Evolutionary conservation across 2,329 filamentous ascomycete species (phyloP).

Genomic region (Xylariomycetidae sp.): DNA sequence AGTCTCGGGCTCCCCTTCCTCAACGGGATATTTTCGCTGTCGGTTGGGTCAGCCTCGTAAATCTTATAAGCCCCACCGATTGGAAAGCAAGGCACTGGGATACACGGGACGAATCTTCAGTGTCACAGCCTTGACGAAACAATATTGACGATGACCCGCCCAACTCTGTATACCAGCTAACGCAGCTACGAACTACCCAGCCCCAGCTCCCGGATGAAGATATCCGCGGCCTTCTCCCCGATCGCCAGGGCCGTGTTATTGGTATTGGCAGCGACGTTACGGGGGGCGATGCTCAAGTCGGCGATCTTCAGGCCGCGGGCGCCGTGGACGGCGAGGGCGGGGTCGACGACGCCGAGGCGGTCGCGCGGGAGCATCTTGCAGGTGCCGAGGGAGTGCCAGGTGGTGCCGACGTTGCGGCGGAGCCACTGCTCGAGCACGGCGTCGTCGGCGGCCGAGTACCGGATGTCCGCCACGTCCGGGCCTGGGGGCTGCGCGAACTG

Average conservation of each 20-base stretch:
- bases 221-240: conserved; percentile 41
- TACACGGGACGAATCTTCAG: too few relatives aligned
- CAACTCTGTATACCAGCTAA: too few relatives aligned
- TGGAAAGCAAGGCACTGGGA: too few relatives aligned
- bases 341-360: conserved; percentile 35
- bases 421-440: conserved; percentile 36
- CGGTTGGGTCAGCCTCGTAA: too few relatives aligned
- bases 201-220: conserved; percentile 32
- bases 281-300: conserved; percentile 28
- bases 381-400: conserved; percentile 38
- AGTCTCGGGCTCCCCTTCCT: too few relatives aligned
- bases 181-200: conserved; percentile 1
- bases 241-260: conserved; percentile 41
- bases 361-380: conserved; percentile 35
- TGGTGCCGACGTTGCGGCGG: conserved; percentile 31
- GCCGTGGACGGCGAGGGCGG: conserved; percentile 34
- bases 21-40: too few relatives aligned
- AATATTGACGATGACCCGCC: too few relatives aligned
- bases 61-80: too few relatives aligned
- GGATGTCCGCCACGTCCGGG: conserved; percentile 33
- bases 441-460: conserved; percentile 41
- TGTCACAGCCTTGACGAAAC: too few relatives aligned
- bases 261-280: conserved; percentile 38
- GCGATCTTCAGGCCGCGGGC: conserved; percentile 33
- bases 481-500: conserved; percentile 3